Evolutionary conservation across 2,329 filamentous ascomycete genomes (phyloP).

Genomic region (Tricladium varicosporioides): DNA sequence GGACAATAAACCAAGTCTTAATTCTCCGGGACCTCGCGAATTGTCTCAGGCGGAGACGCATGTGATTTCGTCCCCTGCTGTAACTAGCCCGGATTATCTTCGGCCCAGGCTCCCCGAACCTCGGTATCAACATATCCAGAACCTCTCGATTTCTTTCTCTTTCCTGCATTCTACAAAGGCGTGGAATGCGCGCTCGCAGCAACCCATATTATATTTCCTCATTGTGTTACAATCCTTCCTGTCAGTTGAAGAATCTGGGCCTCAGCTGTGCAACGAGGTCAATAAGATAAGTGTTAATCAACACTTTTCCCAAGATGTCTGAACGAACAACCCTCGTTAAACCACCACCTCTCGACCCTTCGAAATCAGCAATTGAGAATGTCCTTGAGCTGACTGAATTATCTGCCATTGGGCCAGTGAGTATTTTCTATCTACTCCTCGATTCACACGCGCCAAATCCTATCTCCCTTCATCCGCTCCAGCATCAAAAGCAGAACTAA

Average conservation of each 20-base stretch:
- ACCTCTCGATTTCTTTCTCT: not conserved
- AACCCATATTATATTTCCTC: not conserved
- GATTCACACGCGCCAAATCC: not conserved
- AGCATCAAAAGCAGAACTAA: conserved; percentile 2
- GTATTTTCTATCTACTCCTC: too few species aligned
- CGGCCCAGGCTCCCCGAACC: not conserved
- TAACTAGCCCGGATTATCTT: not conserved
- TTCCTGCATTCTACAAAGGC: not conserved
- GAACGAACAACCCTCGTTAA: conserved; percentile 62
- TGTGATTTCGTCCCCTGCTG: not conserved
- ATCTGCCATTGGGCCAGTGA: conserved; percentile 69
- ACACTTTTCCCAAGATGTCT: conserved; percentile 21
- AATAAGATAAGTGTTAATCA: not conserved
- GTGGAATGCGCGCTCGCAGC: not conserved
- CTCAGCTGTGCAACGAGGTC: not conserved
- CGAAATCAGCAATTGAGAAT: conserved; percentile 82
- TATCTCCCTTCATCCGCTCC: not conserved
- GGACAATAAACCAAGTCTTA: too few species aligned
- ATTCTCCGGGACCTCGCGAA: too few species aligned
- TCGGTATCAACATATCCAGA: not conserved
- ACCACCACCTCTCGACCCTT: conserved; percentile 69
- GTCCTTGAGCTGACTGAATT: conserved; percentile 83
- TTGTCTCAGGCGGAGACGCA: not conserved
- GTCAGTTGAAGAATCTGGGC: not conserved
- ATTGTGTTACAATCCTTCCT: not conserved